Base-by-base conservation (phyloP, 2,329 filamentous ascomycete genomes). In the Pseudohalonectria lignicola region DNA sequence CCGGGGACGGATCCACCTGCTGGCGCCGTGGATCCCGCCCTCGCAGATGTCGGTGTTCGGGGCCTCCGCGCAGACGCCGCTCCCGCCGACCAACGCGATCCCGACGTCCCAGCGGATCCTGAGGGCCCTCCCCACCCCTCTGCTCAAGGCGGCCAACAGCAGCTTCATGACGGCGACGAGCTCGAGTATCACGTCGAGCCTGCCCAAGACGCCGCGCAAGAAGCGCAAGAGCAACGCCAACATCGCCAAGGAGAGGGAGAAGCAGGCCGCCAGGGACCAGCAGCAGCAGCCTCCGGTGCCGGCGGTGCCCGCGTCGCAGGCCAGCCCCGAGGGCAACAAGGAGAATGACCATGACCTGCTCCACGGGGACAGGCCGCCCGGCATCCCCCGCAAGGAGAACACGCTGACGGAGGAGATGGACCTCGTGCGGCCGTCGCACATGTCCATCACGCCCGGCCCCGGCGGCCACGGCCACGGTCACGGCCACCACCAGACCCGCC, bases 1-100 rank as follows among this genome's bases (percentile, higher is more conserved):
- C 43, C 82, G 88, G 5, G 92, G 92, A 16, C 82, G 86, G 38
- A 92, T 98, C 39, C 92, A 98, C 58, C 74, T 98, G 3, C 71
- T 98, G 8, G 90, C 92, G 1, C 92, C 92, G 0, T 95, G 87
- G 92, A 96, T 98, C 34, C 92, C 92, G 1, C 92, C 92, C 0
- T 96, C 86, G 4, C 87, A 94, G 55, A 82, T 94, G 69, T 87
- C 79, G 38, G 79, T 82, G 15, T 80, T 88, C 46, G 79, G 81
- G 20, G 71, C 75, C 2, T 79, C 84, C 9, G 40, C 75, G 13
- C 79, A 86, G 50, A 79, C 79, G 13, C 57, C 57, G 1, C 70
- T 82, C 4, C 82, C 85, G 1, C 88, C 88, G 0, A 81, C 80
- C 1, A 88, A 86, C 47, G 84, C 87, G 5, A 81, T 98, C 32